Evolutionary conservation across 2,329 filamentous ascomycete genomes (phyloP).

Genomic region (Neurospora crassa): DNA sequence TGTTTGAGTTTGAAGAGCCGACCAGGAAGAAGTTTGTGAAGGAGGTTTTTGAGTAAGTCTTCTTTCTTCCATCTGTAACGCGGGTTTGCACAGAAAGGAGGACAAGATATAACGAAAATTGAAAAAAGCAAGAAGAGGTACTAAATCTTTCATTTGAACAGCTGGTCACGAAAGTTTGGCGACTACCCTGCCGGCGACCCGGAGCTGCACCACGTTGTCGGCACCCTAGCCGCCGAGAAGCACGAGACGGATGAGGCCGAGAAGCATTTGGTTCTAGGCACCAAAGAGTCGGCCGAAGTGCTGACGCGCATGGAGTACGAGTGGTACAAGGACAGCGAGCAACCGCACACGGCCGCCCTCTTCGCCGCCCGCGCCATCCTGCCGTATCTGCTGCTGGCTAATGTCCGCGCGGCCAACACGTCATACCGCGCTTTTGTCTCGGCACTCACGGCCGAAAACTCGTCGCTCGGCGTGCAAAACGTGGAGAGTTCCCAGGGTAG

Average conservation of each 20-base stretch:
- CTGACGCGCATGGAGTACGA: slow-evolving; percentile 79
- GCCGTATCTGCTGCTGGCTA: slow-evolving; percentile 83
- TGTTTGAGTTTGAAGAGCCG: slow-evolving; percentile 76
- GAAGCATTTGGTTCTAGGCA: slow-evolving; percentile 78
- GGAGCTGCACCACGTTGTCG: slow-evolving; percentile 87
- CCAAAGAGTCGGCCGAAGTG: slow-evolving; percentile 73
- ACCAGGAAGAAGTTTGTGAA: slow-evolving; percentile 87
- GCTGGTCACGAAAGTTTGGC: slow-evolving; percentile 79
- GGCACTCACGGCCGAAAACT: slow-evolving; percentile 46
- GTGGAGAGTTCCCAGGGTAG: slow-evolving; percentile 59
- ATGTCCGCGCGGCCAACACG: slow-evolving; percentile 79
- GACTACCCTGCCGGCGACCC: slow-evolving; percentile 87
- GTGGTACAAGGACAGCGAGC: slow-evolving; percentile 84
- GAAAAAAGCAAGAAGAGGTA: no score
- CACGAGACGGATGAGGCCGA: slow-evolving; percentile 91
- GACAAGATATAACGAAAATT: not conserved
- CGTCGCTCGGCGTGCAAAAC: slow-evolving; percentile 62
- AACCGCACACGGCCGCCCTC: slow-evolving; percentile 70
- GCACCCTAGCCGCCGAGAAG: slow-evolving; percentile 83
- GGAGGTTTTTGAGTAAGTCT: slow-evolving; percentile 64
- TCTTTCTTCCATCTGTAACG: not conserved
- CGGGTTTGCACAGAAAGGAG: not conserved
- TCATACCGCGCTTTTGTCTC: slow-evolving; percentile 69
- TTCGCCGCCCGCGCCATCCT: slow-evolving; percentile 83
- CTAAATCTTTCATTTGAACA: slow-evolving; percentile 18